These are phyloP conservation scores for Astragalus membranaceus DNA, from an alignment of 306 rosid genomes.

Conservation along the genomic window DNA sequence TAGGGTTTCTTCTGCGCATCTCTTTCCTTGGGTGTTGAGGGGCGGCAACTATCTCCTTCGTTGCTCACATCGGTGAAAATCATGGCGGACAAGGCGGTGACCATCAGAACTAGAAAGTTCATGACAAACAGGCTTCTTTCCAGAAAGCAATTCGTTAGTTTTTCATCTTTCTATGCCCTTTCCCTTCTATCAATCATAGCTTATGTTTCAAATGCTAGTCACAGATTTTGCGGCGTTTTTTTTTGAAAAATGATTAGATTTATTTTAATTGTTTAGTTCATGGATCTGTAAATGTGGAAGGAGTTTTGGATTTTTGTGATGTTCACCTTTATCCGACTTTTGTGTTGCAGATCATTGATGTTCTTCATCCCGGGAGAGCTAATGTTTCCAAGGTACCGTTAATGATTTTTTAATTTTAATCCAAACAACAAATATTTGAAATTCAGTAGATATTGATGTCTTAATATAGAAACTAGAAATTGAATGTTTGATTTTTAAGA, in stretches of 20 bases:
- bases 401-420: background rate
- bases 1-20: background rate
- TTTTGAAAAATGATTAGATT: background rate
- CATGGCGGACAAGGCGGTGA: slow-evolving; percentile 92
- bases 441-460: background rate
- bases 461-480: background rate
- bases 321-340: too few species aligned
- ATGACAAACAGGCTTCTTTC: slow-evolving; percentile 92
- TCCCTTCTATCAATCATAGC: too few species aligned
- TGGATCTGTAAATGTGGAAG: background rate
- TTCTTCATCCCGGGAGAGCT: slow-evolving; percentile 89
- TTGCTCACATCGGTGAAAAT: background rate
- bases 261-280: too few species aligned
- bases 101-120: slow-evolving; percentile 82
- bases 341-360: slow-evolving; percentile 60
- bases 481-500: background rate
- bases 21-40: background rate
- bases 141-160: slow-evolving; percentile 82
- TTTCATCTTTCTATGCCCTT: background rate
- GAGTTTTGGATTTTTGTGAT: background rate
- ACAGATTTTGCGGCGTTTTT: background rate
- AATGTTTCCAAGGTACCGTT: slow-evolving; percentile 74
- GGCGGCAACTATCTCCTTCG: background rate
- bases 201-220: background rate
- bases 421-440: background rate